These are phyloP conservation scores for Amniculicola lignicola DNA, from an alignment of 495 filamentous ascomycete species.

Conservation along the genomic window DNA sequence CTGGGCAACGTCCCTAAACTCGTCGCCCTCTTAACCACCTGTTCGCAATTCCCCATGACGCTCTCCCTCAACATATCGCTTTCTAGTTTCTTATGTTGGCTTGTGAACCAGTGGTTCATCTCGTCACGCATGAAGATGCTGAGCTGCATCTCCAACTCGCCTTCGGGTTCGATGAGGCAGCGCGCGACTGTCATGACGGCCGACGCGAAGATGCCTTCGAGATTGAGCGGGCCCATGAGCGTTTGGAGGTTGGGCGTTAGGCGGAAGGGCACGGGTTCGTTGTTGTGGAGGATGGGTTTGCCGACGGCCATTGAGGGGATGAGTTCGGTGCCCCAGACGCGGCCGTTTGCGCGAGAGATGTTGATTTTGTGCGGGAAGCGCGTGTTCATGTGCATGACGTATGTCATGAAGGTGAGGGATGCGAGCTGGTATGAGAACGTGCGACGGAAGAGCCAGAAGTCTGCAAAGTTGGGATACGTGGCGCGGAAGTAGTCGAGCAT, in stretches of 20 bases:
- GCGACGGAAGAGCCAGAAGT: constrained; percentile 97
- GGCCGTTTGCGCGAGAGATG: constrained; percentile 83
- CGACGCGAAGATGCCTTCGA: constrained; percentile 89
- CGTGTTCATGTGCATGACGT: constrained; percentile 90
- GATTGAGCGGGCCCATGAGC: constrained; percentile 89
- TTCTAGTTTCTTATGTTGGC: constrained; percentile 63
- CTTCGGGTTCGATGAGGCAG: constrained; percentile 84
- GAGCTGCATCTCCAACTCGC: constrained; percentile 87
- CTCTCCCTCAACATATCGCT: constrained; percentile 69
- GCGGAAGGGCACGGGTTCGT: constrained; percentile 92
- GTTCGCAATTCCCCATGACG: constrained; percentile 82
- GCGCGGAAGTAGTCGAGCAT: constrained; percentile 86
- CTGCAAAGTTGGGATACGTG: constrained; percentile 82
- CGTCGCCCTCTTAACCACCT: constrained; percentile 83
- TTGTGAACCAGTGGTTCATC: constrained; percentile 95
- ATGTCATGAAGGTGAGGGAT: constrained; percentile 97
- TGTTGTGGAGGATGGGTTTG: constrained; percentile 88
- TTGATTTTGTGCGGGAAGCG: constrained; percentile 93
- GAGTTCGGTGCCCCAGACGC: constrained; percentile 94
- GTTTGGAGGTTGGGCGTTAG: constrained; percentile 94
- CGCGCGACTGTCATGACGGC: constrained; percentile 94
- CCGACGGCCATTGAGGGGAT: constrained; percentile 75
- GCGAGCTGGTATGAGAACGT: constrained; percentile 96
- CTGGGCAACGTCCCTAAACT: constrained; percentile 65
- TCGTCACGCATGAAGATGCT: constrained; percentile 94